A percentile compares a stretch with the other conserved stretches of the same genome.
Evolutionary conservation across 78 protist genomes (phyloP).

Genomic region (Bigelowiella natans): DNA sequence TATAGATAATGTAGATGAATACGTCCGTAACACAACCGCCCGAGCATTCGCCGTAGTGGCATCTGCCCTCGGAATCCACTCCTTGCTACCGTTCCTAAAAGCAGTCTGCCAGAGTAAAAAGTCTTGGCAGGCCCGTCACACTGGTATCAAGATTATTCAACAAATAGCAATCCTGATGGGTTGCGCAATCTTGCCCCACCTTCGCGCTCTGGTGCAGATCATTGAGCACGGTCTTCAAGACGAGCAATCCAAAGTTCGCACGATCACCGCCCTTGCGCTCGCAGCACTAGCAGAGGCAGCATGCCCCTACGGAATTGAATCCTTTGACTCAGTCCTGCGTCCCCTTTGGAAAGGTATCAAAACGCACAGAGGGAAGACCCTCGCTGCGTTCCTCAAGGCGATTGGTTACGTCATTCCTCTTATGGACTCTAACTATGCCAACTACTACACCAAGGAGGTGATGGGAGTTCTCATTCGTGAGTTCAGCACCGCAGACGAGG

Average conservation of each 20-base stretch:
- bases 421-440: conserved; percentile 83
- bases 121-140: conserved; percentile 72
- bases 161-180: conserved; percentile 94
- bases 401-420: conserved; percentile 96
- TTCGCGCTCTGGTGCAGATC: conserved; percentile 68
- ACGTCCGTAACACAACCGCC: conserved; percentile 95
- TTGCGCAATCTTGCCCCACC: conserved; percentile 89
- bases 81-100: conserved; percentile 85
- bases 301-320: conserved; percentile 85
- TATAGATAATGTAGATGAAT: conserved; percentile 73
- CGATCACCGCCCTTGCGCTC: conserved; percentile 85
- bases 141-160: conserved; percentile 33
- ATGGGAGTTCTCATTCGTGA: conserved; percentile 73
- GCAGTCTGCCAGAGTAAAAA: conserved; percentile 89
- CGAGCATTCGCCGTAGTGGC: conserved; percentile 97
- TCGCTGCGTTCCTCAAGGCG: conserved; percentile 93
- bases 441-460: conserved; percentile 76
- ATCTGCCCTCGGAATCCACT: conserved; percentile 88
- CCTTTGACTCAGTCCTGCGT: conserved; percentile 81
- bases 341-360: conserved; percentile 81
- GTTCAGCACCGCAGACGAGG: conserved; percentile 88
- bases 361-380: conserved; percentile 70
- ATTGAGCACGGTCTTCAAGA: conserved; percentile 64
- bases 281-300: conserved; percentile 96
- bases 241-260: conserved; percentile 72